Base-by-base conservation (phyloP, 1,139 yeast genomes). In the Hemisphaericaspora lyxosophila region DNA sequence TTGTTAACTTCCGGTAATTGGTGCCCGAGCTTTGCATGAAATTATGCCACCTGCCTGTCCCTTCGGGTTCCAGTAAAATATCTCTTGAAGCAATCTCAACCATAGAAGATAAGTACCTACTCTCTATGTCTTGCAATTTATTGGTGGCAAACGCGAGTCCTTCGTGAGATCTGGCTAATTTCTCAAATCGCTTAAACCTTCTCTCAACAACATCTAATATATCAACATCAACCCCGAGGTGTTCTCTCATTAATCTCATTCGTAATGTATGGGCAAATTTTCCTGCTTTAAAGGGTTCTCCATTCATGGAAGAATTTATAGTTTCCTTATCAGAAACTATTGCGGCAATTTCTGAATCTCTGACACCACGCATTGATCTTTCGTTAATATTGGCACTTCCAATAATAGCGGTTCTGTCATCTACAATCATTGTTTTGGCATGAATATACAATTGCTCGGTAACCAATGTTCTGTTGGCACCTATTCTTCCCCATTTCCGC, bases 381-480 rank as follows among this genome's bases (percentile, higher is more conserved):
- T 92, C 98, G 54, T 92, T 92, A 47, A 92, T 87, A 56, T 92
- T 92, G 1, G 98, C 98, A 55, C 96, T 86, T 3, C 98, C 98
- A 51, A 92, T 90, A 36, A 92, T 85, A 3, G 96, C 97, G 31
- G 83, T 77, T 37, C 96, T 73, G 55, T 92, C 98, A 64, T 92
- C 98, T n/a, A 85, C 96, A 53, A 92, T 74, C 82, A 92, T 77
- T 6, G 84, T 75, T 58, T 94, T 94, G 4, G 96, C 96, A 60
- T 94, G 98, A 35, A 94, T 84, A 51, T 94, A 94, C 34, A 94
- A 71, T 57, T 90, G 97, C 53, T 92, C 98, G 1, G 96, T 87
- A 2, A 85, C 89, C 40, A 94, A 61, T 31, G 77, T 77, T 46
- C 86, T 75, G 38, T 78, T 72, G 1, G 84, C 82, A 0, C 97